Evolutionary conservation across 768 basidiomycete genomes (phyloP).

Genomic region (Phylloporus rhodoxanthus): DNA sequence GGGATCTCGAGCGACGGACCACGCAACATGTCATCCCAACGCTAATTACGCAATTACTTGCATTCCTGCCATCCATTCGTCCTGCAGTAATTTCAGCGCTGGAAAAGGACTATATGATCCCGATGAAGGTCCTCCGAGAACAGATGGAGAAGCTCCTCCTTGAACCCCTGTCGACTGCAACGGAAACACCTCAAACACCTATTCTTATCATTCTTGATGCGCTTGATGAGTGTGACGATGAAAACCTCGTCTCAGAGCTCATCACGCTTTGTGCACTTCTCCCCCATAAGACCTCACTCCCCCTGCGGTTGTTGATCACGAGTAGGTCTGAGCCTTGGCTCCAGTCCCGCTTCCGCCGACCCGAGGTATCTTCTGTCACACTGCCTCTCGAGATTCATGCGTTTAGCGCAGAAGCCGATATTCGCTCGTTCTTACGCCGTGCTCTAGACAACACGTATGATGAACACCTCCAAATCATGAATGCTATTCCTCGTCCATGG

Average conservation of each 20-base stretch:
- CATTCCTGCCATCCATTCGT: conserved; percentile 17
- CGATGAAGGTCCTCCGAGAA: conserved; percentile 25
- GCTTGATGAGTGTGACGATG: conserved; percentile 25
- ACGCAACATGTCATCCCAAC: conserved; percentile 27
- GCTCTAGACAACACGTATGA: conserved; percentile 17
- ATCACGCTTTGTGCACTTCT: conserved; percentile 19
- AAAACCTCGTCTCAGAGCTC: conserved; percentile 22
- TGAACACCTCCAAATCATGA: conserved; percentile 18
- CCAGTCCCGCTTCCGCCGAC: conserved; percentile 15
- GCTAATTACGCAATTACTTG: conserved; percentile 28
- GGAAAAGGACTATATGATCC: conserved; percentile 22
- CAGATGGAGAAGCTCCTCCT: conserved; percentile 26
- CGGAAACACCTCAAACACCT: conserved; percentile 4
- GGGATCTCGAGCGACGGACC: conserved; percentile 20
- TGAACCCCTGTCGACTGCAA: conserved; percentile 13
- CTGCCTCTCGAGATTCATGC: conserved; percentile 17
- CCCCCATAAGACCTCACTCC: conserved; percentile 7
- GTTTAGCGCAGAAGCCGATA: conserved; percentile 22
- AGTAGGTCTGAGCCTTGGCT: conserved; percentile 21
- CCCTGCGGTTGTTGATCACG: conserved; percentile 24
- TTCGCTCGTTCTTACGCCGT: conserved; percentile 18
- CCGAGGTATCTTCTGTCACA: conserved; percentile 10
- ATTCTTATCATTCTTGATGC: conserved; percentile 21
- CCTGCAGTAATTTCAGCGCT: conserved; percentile 19
- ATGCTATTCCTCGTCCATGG: conserved; percentile 19